Conservation (phyloP, 345 rosid species). For the Cardamine resedifolia region DNA sequence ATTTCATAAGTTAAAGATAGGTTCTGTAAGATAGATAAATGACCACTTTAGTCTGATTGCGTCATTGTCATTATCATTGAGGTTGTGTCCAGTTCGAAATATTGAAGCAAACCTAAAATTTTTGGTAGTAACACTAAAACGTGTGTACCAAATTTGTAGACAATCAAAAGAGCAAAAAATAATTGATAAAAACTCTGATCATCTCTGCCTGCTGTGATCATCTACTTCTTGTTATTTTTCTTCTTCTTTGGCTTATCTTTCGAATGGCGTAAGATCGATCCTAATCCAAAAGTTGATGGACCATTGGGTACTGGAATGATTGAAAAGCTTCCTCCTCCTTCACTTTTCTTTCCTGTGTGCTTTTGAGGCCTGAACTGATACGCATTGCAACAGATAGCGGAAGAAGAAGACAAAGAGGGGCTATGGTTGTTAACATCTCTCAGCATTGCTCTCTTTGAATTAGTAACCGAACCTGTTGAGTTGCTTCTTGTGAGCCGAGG, state of each 20-base stretch:
- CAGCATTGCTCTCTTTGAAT: constrained; percentile 38
- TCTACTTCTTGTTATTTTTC: constrained; percentile 30
- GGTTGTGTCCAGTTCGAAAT: constrained; percentile 21
- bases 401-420: constrained; percentile 33
- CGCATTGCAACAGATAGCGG: constrained; percentile 21
- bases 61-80: not conserved
- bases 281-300: constrained; percentile 41
- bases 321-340: constrained; percentile 46
- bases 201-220: not conserved
- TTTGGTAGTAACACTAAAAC: constrained; percentile 19
- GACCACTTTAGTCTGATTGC: not conserved
- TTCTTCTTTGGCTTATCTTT: constrained; percentile 30
- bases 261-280: constrained; percentile 31
- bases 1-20: not conserved
- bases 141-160: constrained; percentile 14
- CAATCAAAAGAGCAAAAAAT: not conserved
- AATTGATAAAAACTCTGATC: not conserved
- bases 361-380: constrained; percentile 47
- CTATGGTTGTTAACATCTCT: constrained; percentile 44
- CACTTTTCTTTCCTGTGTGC: constrained; percentile 43
- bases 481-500: constrained; percentile 66
- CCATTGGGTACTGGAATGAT: constrained; percentile 59
- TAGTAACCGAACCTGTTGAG: constrained; percentile 62
- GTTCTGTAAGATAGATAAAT: not conserved
- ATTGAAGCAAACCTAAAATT: not conserved